These are phyloP conservation scores for Ceratocystis alfenasii DNA, from an alignment of 2,329 filamentous ascomycete genomes.

Conservation along the genomic window DNA sequence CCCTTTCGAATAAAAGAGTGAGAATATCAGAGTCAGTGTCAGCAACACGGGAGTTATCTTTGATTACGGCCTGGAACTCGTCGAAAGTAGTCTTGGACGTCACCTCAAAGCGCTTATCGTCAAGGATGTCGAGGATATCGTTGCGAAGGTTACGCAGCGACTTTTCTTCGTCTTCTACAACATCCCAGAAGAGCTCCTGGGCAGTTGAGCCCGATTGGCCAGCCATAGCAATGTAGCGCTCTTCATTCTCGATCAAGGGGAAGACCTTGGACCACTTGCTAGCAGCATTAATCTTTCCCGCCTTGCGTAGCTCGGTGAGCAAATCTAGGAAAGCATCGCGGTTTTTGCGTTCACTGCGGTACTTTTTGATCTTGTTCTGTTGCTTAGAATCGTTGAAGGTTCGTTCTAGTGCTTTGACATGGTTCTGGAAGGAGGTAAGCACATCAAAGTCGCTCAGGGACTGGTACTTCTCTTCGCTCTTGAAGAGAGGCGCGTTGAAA, in stretches of 20 bases:
- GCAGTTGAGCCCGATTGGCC: slow-evolving; percentile 76
- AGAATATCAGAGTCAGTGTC: slow-evolving; percentile 72
- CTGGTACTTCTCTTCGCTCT: slow-evolving; percentile 74
- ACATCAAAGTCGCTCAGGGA: slow-evolving; percentile 79
- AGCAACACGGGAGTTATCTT: slow-evolving; percentile 76
- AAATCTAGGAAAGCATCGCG: slow-evolving; percentile 70
- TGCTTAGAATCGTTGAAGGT: slow-evolving; percentile 85
- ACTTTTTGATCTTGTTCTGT: slow-evolving; percentile 69
- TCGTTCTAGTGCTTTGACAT: slow-evolving; percentile 85
- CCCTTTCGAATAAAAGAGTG: slow-evolving; percentile 70
- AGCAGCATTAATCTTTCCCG: slow-evolving; percentile 76
- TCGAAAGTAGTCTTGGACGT: slow-evolving; percentile 76
- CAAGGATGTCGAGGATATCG: slow-evolving; percentile 74
- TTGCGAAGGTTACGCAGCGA: slow-evolving; percentile 71
- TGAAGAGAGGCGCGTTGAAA: slow-evolving; percentile 26
- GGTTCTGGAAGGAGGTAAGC: slow-evolving; percentile 83
- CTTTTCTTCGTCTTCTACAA: slow-evolving; percentile 85
- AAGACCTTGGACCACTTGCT: slow-evolving; percentile 80
- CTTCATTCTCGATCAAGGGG: slow-evolving; percentile 63
- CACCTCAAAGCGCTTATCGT: slow-evolving; percentile 87
- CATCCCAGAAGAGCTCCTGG: slow-evolving; percentile 89
- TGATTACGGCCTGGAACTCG: slow-evolving; percentile 73
- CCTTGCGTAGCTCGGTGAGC: slow-evolving; percentile 58
- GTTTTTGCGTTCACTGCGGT: slow-evolving; percentile 71
- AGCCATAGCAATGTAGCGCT: slow-evolving; percentile 70